These are phyloP conservation scores for Neurospora sublineolata DNA, from an alignment of 495 filamentous ascomycete species.

Conservation along the genomic window DNA sequence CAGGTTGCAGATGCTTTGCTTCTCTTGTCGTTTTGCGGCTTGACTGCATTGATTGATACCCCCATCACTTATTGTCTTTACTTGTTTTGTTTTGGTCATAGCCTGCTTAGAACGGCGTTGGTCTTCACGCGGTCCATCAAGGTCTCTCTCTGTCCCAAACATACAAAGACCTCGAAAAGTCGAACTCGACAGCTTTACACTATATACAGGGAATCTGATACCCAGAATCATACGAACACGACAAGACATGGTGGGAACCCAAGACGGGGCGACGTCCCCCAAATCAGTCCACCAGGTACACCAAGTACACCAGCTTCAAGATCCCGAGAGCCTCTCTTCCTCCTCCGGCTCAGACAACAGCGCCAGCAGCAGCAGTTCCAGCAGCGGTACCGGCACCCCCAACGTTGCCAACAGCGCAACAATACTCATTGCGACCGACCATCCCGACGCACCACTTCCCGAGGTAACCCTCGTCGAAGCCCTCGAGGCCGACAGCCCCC, in stretches of 20 bases:
- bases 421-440: constrained; percentile 11
- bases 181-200: background rate
- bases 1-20: background rate
- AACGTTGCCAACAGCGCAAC: constrained; percentile 4
- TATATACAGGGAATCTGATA: background rate
- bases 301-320: background rate
- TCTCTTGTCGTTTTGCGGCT: background rate
- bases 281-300: background rate
- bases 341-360: background rate
- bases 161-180: background rate
- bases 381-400: background rate
- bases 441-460: constrained; percentile 24
- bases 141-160: background rate
- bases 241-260: background rate
- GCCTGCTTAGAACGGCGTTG: background rate
- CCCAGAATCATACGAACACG: background rate
- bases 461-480: constrained; percentile 6
- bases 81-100: background rate
- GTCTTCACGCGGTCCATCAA: background rate
- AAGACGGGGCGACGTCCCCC: background rate
- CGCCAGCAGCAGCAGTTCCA: background rate
- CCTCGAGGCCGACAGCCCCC: constrained; percentile 19
- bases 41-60: background rate
- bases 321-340: background rate
- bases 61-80: background rate